Conservation (phyloP, 192 early-diverging fungal genomes). For the Cladochytrium replicatum region DNA sequence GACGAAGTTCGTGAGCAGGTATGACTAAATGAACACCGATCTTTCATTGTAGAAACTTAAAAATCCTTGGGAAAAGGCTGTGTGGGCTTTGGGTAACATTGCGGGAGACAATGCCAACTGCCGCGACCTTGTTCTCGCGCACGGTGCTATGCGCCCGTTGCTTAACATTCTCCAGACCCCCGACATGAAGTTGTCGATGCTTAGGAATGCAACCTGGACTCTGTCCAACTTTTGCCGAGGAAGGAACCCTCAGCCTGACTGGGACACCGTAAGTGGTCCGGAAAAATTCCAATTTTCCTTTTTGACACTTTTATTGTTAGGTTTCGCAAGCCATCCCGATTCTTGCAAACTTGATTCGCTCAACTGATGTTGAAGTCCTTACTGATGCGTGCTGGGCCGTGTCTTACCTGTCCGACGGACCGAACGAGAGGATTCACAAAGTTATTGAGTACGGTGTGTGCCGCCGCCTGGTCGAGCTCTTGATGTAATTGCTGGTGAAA, state of each 20-base stretch:
- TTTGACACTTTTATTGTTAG: no score
- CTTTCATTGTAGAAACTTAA: background rate
- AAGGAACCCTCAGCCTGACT: constrained; percentile 90
- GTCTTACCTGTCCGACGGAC: constrained; percentile 93
- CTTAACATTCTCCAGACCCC: constrained; percentile 74
- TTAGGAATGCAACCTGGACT: constrained; percentile 98
- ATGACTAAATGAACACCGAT: no score
- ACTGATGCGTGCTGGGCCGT: constrained; percentile 99
- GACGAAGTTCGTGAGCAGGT: constrained; percentile 92
- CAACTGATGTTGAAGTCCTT: constrained; percentile 87
- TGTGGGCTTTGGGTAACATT: constrained; percentile 99
- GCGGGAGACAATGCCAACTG: constrained; percentile 89
- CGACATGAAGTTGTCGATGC: constrained; percentile 86
- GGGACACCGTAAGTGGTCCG: constrained; percentile 66
- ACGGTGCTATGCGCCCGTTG: constrained; percentile 80
- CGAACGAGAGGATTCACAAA: constrained; percentile 96
- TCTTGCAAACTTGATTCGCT: constrained; percentile 83
- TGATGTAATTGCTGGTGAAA: constrained; percentile 50
- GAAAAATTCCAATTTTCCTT: no score
- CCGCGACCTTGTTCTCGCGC: constrained; percentile 77
- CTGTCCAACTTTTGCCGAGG: constrained; percentile 98
- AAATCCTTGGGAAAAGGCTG: constrained; percentile 54
- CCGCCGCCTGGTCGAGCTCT: constrained; percentile 85
- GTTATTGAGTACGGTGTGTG: constrained; percentile 94
- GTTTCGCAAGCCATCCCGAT: constrained; percentile 80